Conservation (phyloP, 345 rosid genomes). For the Lepidium sativum region DNA sequence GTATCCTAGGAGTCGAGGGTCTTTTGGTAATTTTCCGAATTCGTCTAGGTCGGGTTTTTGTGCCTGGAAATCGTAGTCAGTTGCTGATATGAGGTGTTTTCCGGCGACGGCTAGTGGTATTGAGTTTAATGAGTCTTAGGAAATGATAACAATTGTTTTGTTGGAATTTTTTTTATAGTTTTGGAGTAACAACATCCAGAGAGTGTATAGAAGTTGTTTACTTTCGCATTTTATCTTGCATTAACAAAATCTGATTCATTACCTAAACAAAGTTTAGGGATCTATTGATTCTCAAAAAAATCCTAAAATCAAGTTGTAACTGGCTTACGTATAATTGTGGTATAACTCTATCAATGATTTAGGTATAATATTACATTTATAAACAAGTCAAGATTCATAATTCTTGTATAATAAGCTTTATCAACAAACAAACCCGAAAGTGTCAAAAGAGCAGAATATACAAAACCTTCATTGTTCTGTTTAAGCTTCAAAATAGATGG, state of each 20-base stretch:
- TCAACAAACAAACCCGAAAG: neutral
- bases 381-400: neutral
- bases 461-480: neutral
- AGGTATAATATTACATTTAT: neutral
- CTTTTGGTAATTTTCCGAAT: slow-evolving; percentile 20
- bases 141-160: neutral
- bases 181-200: slow-evolving; percentile 5
- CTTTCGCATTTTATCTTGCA: neutral
- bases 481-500: neutral
- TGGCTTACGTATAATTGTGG: neutral
- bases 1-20: slow-evolving; percentile 40
- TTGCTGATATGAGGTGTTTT: slow-evolving; percentile 48
- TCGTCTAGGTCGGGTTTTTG: slow-evolving; percentile 26
- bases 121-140: slow-evolving; percentile 15
- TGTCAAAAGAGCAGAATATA: neutral
- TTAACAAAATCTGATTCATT: no score
- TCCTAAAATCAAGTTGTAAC: no score
- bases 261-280: no score
- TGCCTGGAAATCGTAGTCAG: slow-evolving; percentile 49
- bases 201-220: slow-evolving; percentile 9
- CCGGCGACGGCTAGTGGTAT: slow-evolving; percentile 19
- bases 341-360: no score
- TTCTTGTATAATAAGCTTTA: neutral
- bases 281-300: no score
- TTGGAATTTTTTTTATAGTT: neutral